Percentiles rank a stretch among this genome's conserved stretches.
phyloP scores from a whole-genome alignment of 345 rosid species.

The Syzygium grande region DNA sequence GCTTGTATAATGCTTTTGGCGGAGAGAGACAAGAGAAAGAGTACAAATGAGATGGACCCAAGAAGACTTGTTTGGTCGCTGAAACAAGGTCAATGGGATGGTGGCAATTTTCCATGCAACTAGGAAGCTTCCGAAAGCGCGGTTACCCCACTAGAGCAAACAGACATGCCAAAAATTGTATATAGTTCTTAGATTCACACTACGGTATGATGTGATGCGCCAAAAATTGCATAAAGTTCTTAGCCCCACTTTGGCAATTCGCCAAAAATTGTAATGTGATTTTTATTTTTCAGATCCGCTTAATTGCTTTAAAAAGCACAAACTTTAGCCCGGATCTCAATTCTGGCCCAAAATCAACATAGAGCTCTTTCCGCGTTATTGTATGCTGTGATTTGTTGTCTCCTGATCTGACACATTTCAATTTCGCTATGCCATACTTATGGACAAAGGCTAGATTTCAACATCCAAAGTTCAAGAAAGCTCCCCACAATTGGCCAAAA shows the following conservation, averaged over 20 bases:
- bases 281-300: neutral
- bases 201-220: neutral
- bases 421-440: neutral
- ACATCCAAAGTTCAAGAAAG: neutral
- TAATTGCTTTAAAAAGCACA: fast-evolving
- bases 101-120: neutral
- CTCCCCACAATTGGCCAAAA: neutral
- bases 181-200: neutral
- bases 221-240: neutral
- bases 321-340: neutral
- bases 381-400: neutral
- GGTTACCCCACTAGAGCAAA: neutral
- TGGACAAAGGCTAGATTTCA: neutral
- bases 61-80: neutral
- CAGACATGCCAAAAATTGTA: neutral
- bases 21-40: neutral
- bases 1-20: neutral
- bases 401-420: fast-evolving
- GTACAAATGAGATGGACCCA: neutral
- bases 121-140: neutral
- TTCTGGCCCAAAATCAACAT: neutral
- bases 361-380: fast-evolving
- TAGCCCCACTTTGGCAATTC: neutral
- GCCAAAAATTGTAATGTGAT: neutral
- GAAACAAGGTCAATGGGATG: neutral